Percentiles rank a stretch among this genome's conserved stretches.
Conservation (phyloP, 1,284 basidiomycete species). For the Irpex lacteus region DNA sequence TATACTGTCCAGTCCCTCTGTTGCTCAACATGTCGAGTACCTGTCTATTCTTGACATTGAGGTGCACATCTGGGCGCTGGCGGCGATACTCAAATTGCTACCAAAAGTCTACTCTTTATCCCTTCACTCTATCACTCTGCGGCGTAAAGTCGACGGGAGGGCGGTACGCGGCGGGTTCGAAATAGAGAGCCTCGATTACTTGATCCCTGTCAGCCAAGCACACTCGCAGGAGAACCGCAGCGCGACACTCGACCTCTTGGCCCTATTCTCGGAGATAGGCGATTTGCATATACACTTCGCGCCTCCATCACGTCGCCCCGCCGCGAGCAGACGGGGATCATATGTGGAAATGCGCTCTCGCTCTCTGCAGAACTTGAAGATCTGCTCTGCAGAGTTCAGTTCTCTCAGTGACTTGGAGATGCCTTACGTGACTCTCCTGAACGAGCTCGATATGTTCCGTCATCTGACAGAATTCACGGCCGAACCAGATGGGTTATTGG, state of each 20-base stretch:
- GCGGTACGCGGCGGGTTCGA: background rate
- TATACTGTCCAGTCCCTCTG: background rate
- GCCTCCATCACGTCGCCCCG: background rate
- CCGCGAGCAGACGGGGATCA: background rate
- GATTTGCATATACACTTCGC: background rate
- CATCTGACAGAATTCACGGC: too few relatives aligned
- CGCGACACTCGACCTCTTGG: background rate
- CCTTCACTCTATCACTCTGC: background rate
- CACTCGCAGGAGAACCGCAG: background rate
- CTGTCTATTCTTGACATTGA: background rate
- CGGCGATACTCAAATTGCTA: background rate
- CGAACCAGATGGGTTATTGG: too few relatives aligned
- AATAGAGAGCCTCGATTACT: background rate
- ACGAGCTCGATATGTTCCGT: too few relatives aligned
- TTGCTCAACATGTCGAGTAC: background rate
- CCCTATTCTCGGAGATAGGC: background rate
- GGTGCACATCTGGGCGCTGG: background rate
- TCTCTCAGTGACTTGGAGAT: too few relatives aligned
- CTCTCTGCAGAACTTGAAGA: too few relatives aligned
- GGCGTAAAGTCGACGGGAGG: background rate
- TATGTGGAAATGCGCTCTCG: background rate
- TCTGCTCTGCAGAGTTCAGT: too few relatives aligned
- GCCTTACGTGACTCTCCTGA: too few relatives aligned
- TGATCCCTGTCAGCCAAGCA: background rate
- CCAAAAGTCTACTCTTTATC: background rate